phyloP scores from a whole-genome alignment of 2,329 filamentous ascomycete genomes.

The Pseudogymnoascus sp. region DNA sequence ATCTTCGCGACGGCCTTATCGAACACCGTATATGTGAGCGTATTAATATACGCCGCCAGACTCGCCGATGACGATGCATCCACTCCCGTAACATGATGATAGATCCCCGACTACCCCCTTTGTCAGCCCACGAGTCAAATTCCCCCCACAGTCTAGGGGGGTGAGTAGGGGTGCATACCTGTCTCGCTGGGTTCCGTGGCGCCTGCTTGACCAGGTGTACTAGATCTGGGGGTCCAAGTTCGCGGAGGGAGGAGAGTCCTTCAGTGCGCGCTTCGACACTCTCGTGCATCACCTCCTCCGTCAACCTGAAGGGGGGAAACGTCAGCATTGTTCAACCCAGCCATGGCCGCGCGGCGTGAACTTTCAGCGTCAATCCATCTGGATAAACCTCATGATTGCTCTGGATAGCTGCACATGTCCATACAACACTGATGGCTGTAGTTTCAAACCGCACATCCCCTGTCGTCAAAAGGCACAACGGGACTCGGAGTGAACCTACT shows the following conservation, averaged over 20 bases:
- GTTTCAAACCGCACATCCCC: background rate
- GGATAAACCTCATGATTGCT: background rate
- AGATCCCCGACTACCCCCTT: constrained; percentile 69
- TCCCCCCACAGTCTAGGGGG: background rate
- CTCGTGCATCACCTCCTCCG: constrained; percentile 87
- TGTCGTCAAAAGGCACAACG: background rate
- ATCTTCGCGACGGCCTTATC: constrained; percentile 77
- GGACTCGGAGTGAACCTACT: constrained; percentile 46
- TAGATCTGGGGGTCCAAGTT: constrained; percentile 91
- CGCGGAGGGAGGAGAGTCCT: constrained; percentile 74
- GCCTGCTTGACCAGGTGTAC: constrained; percentile 84
- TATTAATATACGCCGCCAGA: constrained; percentile 96
- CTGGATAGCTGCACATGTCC: background rate
- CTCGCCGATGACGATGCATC: constrained; percentile 97
- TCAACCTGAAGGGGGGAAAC: constrained; percentile 57
- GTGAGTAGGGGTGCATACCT: constrained; percentile 35
- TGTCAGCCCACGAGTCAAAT: background rate
- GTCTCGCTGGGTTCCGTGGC: constrained; percentile 51
- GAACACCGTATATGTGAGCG: constrained; percentile 81
- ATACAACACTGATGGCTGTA: background rate
- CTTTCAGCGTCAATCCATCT: background rate
- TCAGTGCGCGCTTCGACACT: constrained; percentile 91
- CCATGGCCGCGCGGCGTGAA: background rate
- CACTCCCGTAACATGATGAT: constrained; percentile 95
- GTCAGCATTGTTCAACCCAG: background rate